A percentile compares a stretch with the other conserved stretches of the same genome.
Conservation (phyloP, 306 rosid species). For the Cucumis sativus region DNA sequence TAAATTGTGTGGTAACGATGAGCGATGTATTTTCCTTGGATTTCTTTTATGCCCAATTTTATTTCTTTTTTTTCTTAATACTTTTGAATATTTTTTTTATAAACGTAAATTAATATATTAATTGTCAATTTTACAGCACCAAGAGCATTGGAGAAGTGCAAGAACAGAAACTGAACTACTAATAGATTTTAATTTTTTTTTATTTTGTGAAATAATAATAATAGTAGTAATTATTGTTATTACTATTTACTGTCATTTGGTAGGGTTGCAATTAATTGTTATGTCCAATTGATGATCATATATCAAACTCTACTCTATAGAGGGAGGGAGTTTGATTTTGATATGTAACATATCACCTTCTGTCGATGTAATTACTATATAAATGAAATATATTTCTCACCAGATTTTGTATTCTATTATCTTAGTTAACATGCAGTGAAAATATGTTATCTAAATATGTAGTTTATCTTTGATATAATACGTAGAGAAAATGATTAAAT, state of each 20-base stretch:
- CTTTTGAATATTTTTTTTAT: neutral
- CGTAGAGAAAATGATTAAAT: too few relatives aligned
- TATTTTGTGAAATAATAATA: neutral
- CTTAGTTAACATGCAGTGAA: neutral
- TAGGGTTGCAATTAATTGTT: neutral
- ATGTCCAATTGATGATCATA: neutral
- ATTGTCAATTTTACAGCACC: conserved; percentile 29
- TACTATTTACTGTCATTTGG: neutral
- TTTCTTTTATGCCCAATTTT: neutral
- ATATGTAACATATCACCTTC: neutral
- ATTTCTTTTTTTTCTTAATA: neutral
- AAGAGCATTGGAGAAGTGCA: conserved; percentile 45
- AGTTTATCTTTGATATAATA: too few relatives aligned
- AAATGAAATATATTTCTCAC: neutral
- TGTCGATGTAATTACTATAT: neutral
- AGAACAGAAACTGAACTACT: conserved; percentile 31
- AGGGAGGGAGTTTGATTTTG: neutral
- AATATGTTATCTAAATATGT: too few relatives aligned
- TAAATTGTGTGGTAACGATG: too few relatives aligned
- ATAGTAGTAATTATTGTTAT: neutral
- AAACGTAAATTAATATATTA: neutral
- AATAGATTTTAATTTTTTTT: neutral
- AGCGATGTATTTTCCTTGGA: neutral
- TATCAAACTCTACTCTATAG: neutral
- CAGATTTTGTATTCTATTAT: neutral